Conservation (phyloP, 2,329 filamentous ascomycete species). For the Chaetomium globosum region DNA sequence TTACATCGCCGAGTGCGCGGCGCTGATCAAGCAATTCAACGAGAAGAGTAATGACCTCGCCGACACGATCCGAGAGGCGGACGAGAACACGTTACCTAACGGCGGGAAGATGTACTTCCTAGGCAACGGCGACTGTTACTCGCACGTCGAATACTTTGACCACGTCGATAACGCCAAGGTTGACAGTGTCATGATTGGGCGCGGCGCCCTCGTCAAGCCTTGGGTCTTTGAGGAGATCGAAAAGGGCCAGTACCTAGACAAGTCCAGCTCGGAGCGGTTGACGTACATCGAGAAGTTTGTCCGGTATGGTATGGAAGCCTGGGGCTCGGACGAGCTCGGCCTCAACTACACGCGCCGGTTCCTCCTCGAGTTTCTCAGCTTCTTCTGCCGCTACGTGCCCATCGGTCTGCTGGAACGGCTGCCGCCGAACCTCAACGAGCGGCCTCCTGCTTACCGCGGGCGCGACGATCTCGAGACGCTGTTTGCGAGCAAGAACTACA, state of each 20-base stretch:
- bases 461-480: slow-evolving; percentile 93
- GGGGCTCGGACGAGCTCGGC: slow-evolving; percentile 94
- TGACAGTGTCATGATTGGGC: slow-evolving; percentile 95
- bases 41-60: slow-evolving; percentile 64
- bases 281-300: slow-evolving; percentile 85
- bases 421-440: slow-evolving; percentile 84
- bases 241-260: slow-evolving; percentile 90
- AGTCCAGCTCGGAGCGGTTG: slow-evolving; percentile 84
- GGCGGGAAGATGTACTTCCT: slow-evolving; percentile 82
- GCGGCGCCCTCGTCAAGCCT: slow-evolving; percentile 93
- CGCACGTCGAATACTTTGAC: slow-evolving; percentile 81
- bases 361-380: slow-evolving; percentile 93
- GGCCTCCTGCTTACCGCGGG: slow-evolving; percentile 80
- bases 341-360: slow-evolving; percentile 89
- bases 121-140: slow-evolving; percentile 96
- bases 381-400: slow-evolving; percentile 88
- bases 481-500: slow-evolving; percentile 85
- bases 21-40: slow-evolving; percentile 80
- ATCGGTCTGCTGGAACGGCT: slow-evolving; percentile 85
- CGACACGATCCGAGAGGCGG: slow-evolving; percentile 78
- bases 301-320: slow-evolving; percentile 86
- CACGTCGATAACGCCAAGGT: slow-evolving; percentile 77
- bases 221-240: slow-evolving; percentile 99
- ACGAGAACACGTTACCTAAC: slow-evolving; percentile 71
- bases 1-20: slow-evolving; percentile 89